These are phyloP conservation scores for Populus davidiana DNA, from an alignment of 345 rosid species.

Conservation along the genomic window DNA sequence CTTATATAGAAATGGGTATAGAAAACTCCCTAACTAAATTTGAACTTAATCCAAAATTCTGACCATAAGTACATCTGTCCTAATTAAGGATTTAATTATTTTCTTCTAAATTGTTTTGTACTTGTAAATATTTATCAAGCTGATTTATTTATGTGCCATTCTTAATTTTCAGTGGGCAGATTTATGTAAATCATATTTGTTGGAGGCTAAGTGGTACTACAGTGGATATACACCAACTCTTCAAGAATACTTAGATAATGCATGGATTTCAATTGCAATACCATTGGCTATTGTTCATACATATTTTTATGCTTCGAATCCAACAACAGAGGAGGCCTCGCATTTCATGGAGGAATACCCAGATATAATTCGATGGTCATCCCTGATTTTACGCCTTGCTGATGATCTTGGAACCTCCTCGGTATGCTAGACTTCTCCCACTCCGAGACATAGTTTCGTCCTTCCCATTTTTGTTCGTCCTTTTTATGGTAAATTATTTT, in stretches of 20 bases:
- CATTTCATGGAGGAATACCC: conserved; percentile 4
- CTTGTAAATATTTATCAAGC: no score
- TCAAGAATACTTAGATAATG: conserved; percentile 42
- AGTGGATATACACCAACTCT: conserved; percentile 34
- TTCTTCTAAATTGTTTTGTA: no score
- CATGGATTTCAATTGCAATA: conserved; percentile 31
- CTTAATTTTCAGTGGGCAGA: neutral
- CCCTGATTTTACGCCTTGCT: conserved; percentile 29
- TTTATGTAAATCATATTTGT: conserved; percentile 31
- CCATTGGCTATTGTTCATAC: conserved; percentile 24
- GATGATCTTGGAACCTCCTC: neutral
- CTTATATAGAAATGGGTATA: no score
- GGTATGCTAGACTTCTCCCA: neutral
- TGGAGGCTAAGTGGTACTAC: conserved; percentile 46
- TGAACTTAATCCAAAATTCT: no score
- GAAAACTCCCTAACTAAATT: no score
- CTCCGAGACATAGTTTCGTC: neutral
- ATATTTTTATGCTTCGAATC: conserved; percentile 12
- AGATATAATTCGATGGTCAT: conserved; percentile 22
- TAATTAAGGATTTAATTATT: no score
- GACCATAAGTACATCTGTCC: no score
- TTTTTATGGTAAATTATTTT: no score
- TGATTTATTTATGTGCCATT: no score
- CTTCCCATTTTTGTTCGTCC: neutral
- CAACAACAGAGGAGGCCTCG: conserved; percentile 15